These are phyloP conservation scores for Kregervanrija pseudodelftensis DNA, from an alignment of 805 yeast species.

Conservation along the genomic window DNA sequence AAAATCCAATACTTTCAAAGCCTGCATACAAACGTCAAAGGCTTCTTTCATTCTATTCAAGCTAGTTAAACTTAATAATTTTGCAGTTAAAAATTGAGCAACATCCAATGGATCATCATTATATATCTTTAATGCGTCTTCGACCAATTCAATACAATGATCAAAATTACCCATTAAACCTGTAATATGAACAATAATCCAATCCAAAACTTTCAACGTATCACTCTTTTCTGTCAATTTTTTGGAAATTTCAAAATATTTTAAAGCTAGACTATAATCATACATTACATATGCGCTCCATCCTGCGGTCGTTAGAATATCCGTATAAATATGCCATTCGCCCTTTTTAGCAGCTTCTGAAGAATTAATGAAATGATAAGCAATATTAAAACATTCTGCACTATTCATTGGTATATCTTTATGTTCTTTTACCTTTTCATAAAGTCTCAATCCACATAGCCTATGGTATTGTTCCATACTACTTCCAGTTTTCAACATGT, in stretches of 20 bases:
- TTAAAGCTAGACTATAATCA: conserved; percentile 34
- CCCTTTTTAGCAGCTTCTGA: conserved; percentile 27
- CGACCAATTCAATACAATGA: conserved; percentile 31
- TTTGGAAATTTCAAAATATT: conserved; percentile 33
- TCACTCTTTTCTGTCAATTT: conserved; percentile 20
- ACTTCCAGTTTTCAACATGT: conserved; percentile 19
- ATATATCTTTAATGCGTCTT: conserved; percentile 24
- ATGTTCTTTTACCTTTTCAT: conserved; percentile 13
- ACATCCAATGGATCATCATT: conserved; percentile 25
- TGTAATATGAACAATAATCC: conserved; percentile 30
- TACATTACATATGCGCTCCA: conserved; percentile 36
- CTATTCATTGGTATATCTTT: neutral
- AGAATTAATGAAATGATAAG: conserved; percentile 33
- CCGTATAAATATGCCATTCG: conserved; percentile 30
- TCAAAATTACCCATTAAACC: conserved; percentile 26
- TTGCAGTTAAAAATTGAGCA: conserved; percentile 30
- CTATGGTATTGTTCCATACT: conserved; percentile 31
- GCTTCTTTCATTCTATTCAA: conserved; percentile 28
- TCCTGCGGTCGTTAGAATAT: conserved; percentile 37
- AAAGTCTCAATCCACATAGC: conserved; percentile 36
- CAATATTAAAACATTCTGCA: conserved; percentile 29
- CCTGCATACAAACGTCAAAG: conserved; percentile 27
- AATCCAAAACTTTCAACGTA: conserved; percentile 18
- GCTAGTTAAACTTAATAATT: conserved; percentile 31
- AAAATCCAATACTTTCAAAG: conserved; percentile 31